phyloP scores from a whole-genome alignment of 176 grass and related monocot species.

The Oryza meyeriana region DNA sequence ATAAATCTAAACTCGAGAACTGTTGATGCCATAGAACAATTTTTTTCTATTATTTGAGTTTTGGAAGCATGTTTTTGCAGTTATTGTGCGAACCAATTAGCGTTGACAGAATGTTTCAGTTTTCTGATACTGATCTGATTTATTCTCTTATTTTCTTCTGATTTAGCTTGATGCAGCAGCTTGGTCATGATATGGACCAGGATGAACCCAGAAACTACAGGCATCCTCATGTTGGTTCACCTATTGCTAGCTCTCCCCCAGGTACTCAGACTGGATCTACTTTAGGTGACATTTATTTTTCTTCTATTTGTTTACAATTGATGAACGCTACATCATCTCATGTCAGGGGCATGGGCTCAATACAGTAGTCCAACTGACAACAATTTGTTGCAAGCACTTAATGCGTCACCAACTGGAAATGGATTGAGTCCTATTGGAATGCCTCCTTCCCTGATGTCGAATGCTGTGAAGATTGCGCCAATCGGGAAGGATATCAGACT shows the following conservation, averaged over 20 bases:
- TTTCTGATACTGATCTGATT: conserved; percentile 16
- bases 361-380: conserved; percentile 81
- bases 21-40: neutral
- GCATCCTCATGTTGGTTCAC: conserved; percentile 63
- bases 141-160: conserved; percentile 15
- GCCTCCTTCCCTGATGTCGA: conserved; percentile 58
- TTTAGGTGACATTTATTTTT: conserved; percentile 2
- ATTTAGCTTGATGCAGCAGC: conserved; percentile 84
- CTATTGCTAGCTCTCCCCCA: conserved; percentile 85
- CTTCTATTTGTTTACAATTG: conserved; percentile 10
- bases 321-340: neutral
- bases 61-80: neutral
- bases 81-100: neutral
- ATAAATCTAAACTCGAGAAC: neutral
- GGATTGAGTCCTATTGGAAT: conserved; percentile 59
- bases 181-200: conserved; percentile 82
- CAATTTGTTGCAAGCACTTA: conserved; percentile 61
- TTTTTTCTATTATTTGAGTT: neutral
- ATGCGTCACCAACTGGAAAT: conserved; percentile 69
- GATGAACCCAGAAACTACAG: conserved; percentile 74
- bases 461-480: conserved; percentile 72
- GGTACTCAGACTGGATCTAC: conserved; percentile 46
- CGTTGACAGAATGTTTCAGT: neutral
- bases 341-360: conserved; percentile 74
- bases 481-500: conserved; percentile 80